These are phyloP conservation scores for Cryomyces antarcticus DNA, from an alignment of 495 filamentous ascomycete species.

Conservation along the genomic window DNA sequence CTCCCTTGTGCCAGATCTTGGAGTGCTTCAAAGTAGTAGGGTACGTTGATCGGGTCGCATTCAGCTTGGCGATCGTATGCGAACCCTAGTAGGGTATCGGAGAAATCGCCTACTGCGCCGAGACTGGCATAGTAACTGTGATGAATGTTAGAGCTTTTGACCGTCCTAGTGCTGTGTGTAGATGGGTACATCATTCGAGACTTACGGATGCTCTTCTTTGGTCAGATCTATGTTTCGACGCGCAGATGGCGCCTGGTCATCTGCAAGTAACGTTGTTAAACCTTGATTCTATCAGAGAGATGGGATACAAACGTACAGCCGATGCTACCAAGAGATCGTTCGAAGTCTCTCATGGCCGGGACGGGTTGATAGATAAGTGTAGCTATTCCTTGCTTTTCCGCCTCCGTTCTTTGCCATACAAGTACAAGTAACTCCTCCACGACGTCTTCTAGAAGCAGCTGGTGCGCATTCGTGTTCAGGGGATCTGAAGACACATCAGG, in stretches of 20 bases:
- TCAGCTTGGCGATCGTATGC: conserved; percentile 22
- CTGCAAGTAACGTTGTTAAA: conserved; percentile 1
- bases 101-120: conserved; percentile 26
- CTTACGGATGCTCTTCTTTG: conserved; percentile 17
- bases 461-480: conserved; percentile 26
- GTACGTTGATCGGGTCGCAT: conserved; percentile 17
- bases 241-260: conserved; percentile 9
- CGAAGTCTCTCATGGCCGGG: conserved; percentile 21
- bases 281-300: neutral
- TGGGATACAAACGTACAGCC: conserved; percentile 21
- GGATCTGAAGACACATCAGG: conserved; percentile 16
- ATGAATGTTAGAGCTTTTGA: neutral
- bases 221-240: conserved; percentile 11
- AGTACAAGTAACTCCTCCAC: conserved; percentile 30
- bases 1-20: conserved; percentile 21
- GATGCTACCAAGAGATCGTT: conserved; percentile 21
- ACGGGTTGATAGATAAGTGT: conserved; percentile 15
- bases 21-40: conserved; percentile 30
- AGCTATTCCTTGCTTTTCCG: conserved; percentile 23
- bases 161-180: too few relatives aligned
- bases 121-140: conserved; percentile 26
- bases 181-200: neutral
- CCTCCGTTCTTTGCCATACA: conserved; percentile 22
- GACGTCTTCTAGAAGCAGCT: conserved; percentile 34
- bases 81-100: conserved; percentile 30